phyloP scores from a whole-genome alignment of 305 asterid genomes.

The Fraxinus velutina region DNA sequence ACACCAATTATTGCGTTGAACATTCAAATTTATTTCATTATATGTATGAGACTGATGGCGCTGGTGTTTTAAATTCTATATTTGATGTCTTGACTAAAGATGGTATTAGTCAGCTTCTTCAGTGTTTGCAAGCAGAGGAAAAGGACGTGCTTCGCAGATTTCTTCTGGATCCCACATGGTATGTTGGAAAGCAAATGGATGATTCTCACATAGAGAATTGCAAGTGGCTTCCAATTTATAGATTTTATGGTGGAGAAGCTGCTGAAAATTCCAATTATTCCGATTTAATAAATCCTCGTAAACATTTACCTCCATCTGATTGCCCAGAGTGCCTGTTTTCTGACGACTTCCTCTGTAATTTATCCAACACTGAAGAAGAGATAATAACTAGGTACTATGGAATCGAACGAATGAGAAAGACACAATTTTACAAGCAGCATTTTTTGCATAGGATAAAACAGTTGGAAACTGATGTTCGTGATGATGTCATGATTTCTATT shows the following conservation, averaged over 20 bases:
- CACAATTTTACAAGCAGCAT: constrained; percentile 62
- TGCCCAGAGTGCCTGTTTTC: constrained; percentile 68
- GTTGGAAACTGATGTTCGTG: constrained; percentile 61
- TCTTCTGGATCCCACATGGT: constrained; percentile 83
- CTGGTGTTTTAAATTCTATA: constrained; percentile 71
- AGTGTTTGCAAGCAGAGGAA: constrained; percentile 64
- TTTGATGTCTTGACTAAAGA: constrained; percentile 68
- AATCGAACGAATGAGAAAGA: constrained; percentile 71
- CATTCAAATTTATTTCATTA: constrained; percentile 72
- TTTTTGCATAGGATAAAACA: constrained; percentile 53
- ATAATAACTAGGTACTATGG: constrained; percentile 69
- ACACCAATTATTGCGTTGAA: constrained; percentile 47
- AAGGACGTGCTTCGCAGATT: constrained; percentile 82
- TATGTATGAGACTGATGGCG: constrained; percentile 66
- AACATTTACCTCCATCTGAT: constrained; percentile 71
- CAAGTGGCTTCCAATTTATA: constrained; percentile 87
- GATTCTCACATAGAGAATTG: constrained; percentile 72
- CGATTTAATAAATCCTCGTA: constrained; percentile 70
- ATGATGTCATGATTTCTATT: constrained; percentile 70
- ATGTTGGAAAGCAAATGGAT: constrained; percentile 63
- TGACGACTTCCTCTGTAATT: constrained; percentile 51
- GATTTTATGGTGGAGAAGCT: constrained; percentile 62
- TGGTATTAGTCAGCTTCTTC: constrained; percentile 57
- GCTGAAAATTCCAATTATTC: constrained; percentile 56
- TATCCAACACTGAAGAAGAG: constrained; percentile 69